Conservation (phyloP, 2,329 filamentous ascomycete species). For the Beauveria sp. region DNA sequence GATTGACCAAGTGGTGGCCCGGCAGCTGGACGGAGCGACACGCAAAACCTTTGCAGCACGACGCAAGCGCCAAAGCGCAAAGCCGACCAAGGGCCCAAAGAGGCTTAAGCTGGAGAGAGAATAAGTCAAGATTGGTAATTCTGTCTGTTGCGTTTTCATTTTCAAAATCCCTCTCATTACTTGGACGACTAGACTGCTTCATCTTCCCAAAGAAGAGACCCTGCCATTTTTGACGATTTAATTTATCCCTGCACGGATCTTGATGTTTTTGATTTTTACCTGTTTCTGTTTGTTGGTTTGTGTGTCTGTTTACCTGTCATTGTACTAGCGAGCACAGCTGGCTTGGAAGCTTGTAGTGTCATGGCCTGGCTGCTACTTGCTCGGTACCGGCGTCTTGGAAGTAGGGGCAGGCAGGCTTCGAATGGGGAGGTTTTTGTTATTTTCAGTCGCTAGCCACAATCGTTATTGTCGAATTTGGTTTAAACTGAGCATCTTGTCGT, state of each 20-base stretch:
- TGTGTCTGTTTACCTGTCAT: background rate
- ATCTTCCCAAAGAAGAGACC: conserved; percentile 28
- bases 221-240: conserved; percentile 14
- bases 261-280: background rate
- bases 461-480: background rate
- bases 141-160: conserved; percentile 9
- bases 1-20: conserved; percentile 25
- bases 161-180: conserved; percentile 1
- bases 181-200: conserved; percentile 23
- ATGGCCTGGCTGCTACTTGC: background rate
- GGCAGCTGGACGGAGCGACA: conserved; percentile 17
- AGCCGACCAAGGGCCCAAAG: background rate
- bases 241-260: background rate
- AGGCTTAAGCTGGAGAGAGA: background rate
- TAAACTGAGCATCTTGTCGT: background rate
- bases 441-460: background rate
- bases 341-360: background rate
- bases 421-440: background rate
- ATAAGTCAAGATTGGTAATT: background rate
- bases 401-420: background rate
- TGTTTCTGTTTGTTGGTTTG: background rate
- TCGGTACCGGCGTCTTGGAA: background rate
- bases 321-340: background rate
- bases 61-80: conserved; percentile 9
- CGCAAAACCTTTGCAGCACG: conserved; percentile 15